A percentile compares a stretch with the other conserved stretches of the same genome.
phyloP scores from a whole-genome alignment of 2,329 filamentous ascomycete genomes.

The Nemania sp. region DNA sequence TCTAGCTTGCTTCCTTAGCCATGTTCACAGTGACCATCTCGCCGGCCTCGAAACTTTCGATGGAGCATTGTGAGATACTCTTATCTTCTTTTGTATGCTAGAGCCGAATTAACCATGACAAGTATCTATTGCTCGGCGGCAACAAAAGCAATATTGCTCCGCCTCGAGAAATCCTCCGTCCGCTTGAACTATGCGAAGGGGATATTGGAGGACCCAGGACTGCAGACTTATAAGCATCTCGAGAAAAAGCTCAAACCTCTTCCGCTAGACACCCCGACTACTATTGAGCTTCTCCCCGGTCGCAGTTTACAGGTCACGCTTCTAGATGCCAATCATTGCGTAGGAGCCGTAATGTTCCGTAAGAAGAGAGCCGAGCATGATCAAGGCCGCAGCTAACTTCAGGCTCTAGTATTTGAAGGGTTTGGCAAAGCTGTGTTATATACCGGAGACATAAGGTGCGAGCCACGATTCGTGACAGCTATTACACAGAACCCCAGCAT shows the following conservation, averaged over 20 bases:
- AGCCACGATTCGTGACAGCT: conserved; percentile 85
- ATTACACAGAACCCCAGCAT: conserved; percentile 78
- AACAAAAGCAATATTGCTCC: conserved; percentile 82
- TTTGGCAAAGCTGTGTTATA: conserved; percentile 80
- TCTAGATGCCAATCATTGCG: conserved; percentile 92
- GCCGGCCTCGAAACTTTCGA: conserved; percentile 80
- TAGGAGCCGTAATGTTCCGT: conserved; percentile 90
- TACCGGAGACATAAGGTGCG: conserved; percentile 88
- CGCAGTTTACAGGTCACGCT: conserved; percentile 82
- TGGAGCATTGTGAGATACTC: conserved; percentile 73
- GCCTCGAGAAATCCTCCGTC: conserved; percentile 81
- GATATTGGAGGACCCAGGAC: conserved; percentile 75
- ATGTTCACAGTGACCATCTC: conserved; percentile 93
- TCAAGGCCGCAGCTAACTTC: conserved; percentile 18
- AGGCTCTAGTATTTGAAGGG: conserved; percentile 75
- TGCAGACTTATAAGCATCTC: conserved; percentile 82
- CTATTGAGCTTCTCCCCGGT: conserved; percentile 78
- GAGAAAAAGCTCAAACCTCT: conserved; percentile 80
- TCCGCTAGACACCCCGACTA: conserved; percentile 82
- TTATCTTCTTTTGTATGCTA: background rate
- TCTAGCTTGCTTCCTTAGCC: conserved; percentile 88
- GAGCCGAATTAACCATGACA: background rate
- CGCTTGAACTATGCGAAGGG: conserved; percentile 85
- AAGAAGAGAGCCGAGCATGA: conserved; percentile 42
- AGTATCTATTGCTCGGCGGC: conserved; percentile 89